Evolutionary conservation across 73 alveolate species (phyloP).

Genomic region (Blepharisma japonicum): DNA sequence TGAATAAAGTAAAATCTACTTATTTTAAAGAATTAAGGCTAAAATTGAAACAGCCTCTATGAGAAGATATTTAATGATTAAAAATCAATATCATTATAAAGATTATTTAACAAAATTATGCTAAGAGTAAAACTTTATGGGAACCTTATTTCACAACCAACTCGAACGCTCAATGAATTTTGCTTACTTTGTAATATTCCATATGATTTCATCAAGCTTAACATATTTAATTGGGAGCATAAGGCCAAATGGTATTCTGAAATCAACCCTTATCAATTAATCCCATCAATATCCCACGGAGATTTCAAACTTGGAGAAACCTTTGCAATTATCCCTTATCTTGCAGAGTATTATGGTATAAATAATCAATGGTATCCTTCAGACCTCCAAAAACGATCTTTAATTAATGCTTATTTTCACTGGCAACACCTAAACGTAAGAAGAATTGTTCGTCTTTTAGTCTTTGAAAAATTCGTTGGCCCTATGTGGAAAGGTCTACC

Average conservation of each 20-base stretch:
- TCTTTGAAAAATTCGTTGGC: not conserved
- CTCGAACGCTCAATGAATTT: constrained; percentile 53
- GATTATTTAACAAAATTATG: not conserved
- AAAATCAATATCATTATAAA: too few species aligned
- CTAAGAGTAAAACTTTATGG: not conserved
- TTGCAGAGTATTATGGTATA: constrained; percentile 30
- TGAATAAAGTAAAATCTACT: too few species aligned
- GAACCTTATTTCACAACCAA: constrained; percentile 45
- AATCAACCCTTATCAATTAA: constrained; percentile 44
- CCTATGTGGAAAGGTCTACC: constrained; percentile 3
- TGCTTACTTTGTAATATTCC: constrained; percentile 47
- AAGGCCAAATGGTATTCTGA: constrained; percentile 32
- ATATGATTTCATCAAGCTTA: constrained; percentile 29
- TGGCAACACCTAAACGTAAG: constrained; percentile 67
- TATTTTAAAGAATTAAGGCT: too few species aligned
- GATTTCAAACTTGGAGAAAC: constrained; percentile 48
- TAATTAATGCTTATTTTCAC: constrained; percentile 47
- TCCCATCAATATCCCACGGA: constrained; percentile 55
- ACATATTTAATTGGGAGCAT: constrained; percentile 44
- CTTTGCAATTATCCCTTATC: constrained; percentile 57
- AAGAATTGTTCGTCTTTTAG: constrained; percentile 19
- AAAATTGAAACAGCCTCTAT: too few species aligned
- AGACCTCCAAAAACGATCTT: constrained; percentile 41
- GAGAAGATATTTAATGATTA: too few species aligned
- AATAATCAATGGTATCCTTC: constrained; percentile 64